Evolutionary conservation across 495 filamentous ascomycete genomes (phyloP).

Genomic region (Clohesyomyces aquaticus): DNA sequence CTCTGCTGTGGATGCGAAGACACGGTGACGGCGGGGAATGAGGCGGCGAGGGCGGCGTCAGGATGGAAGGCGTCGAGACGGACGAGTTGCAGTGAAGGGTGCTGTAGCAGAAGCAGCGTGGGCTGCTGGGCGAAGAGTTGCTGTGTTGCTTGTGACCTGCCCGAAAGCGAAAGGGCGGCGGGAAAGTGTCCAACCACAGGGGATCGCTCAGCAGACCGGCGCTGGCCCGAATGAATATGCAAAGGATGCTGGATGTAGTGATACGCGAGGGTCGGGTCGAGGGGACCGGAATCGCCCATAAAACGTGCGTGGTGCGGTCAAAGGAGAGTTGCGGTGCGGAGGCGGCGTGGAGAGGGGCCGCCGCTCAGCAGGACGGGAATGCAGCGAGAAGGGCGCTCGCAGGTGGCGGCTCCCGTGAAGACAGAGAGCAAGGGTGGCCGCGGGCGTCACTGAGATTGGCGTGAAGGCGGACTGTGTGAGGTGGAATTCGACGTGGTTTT

Average conservation of each 20-base stretch:
- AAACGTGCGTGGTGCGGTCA: conserved; percentile 15
- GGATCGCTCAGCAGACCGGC: conserved; percentile 8
- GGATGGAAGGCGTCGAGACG: conserved; percentile 18
- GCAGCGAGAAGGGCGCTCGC: not conserved
- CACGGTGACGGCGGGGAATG: conserved; percentile 36
- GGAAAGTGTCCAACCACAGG: conserved; percentile 6
- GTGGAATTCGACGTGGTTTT: conserved; percentile 23
- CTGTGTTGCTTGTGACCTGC: conserved; percentile 16
- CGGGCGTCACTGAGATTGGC: not conserved
- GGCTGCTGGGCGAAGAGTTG: conserved; percentile 3
- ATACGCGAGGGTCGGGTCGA: conserved; percentile 14
- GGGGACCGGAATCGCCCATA: conserved; percentile 33
- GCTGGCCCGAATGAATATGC: conserved; percentile 17
- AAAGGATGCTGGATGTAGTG: conserved; percentile 29
- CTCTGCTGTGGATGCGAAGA: conserved; percentile 28
- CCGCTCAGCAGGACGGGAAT: conserved; percentile 1
- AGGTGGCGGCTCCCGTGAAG: not conserved
- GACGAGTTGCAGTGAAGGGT: conserved; percentile 26
- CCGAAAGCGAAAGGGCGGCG: conserved; percentile 19
- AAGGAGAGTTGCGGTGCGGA: conserved; percentile 20
- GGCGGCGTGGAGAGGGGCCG: conserved; percentile 23
- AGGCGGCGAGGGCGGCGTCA: conserved; percentile 8
- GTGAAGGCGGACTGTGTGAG: not conserved
- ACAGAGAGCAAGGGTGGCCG: not conserved
- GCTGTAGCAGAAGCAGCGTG: conserved; percentile 15